Base-by-base conservation (phyloP, 768 basidiomycete genomes). In the Mrakia frigida region DNA sequence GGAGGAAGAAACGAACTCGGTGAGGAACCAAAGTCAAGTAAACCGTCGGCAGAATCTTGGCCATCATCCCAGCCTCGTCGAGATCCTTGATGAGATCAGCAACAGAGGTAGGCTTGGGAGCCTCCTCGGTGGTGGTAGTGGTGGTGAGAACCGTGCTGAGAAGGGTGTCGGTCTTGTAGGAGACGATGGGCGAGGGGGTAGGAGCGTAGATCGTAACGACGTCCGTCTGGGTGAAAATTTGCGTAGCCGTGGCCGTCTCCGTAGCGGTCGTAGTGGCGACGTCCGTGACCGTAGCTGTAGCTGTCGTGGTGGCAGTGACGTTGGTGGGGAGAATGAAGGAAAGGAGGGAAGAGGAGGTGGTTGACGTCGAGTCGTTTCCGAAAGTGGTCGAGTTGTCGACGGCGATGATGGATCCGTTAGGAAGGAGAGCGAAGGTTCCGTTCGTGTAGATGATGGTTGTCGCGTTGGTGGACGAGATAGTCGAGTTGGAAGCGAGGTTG, bases 21-120 rank as follows among this genome's bases (percentile, higher is more conserved):
- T 43, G 59, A 33, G 59, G 73, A 43, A 61, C 39, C 50, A 65
- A 6, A 16, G 73, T 67, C 60, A 74, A 18, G 69, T 70, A 70
- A 11, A 50, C 52, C 52, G 70, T 72, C 50, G 50, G 35, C 28
- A 52, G 53, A 53, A 56, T 68, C 37, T 68, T 39, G 5, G 35
- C 65, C 65, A 68, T 68, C 65, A 68, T 68, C 6, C 65, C 65
- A 18, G 65, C 65, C 18, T 68, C 37, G 37, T 68, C 65, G 37
- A 68, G 39, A 10, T 68, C 65, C 37, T 68, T 68, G 65, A 68
- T n/a, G 65, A 68, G 65, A 6, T 68, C 37, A 1, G 14, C 65
- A 3, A 68, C 37, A n/a, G 65, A 68, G 1, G 65, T 68, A 25
- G 69, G 69, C 69, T 70, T 53, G 69, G 69, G 50, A 31, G 69